Percentiles rank a stretch among this genome's conserved stretches.
phyloP scores from a whole-genome alignment of 306 rosid species.

The Gynostemma pentaphyllum region DNA sequence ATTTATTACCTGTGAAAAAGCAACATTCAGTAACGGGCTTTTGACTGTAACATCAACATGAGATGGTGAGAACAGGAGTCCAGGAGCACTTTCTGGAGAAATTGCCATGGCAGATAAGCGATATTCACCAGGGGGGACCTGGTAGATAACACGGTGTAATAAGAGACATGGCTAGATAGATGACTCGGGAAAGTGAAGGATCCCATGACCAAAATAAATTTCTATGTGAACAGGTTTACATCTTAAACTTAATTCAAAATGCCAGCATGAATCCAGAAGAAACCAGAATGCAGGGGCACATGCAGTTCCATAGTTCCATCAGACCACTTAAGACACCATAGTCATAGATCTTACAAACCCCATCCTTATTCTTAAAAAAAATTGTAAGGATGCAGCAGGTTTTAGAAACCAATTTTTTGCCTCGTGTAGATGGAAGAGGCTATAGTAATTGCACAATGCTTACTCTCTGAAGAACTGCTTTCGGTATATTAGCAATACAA shows the following conservation, averaged over 20 bases:
- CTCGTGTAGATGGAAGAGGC: background rate
- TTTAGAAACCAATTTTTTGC: background rate
- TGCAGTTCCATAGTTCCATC: background rate
- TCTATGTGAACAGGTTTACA: background rate
- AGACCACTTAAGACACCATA: background rate
- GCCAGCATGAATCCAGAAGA: background rate
- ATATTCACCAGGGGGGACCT: conserved; percentile 92
- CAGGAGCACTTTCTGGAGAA: conserved; percentile 62
- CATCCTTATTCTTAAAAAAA: background rate
- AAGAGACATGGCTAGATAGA: background rate
- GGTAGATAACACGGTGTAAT: background rate
- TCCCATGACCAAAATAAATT: background rate
- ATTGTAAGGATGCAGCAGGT: background rate
- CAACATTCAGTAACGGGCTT: conserved; percentile 64
- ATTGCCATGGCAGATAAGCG: conserved; percentile 85
- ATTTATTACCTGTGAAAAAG: conserved; percentile 73
- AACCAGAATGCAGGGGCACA: background rate
- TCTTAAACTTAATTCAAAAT: background rate
- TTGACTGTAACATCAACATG: conserved; percentile 59
- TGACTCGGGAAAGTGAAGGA: background rate
- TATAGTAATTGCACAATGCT: background rate
- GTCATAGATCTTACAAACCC: background rate
- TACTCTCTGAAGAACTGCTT: background rate
- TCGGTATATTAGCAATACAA: background rate
- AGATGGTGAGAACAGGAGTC: conserved; percentile 77